A percentile compares a stretch with the other conserved stretches of the same genome.
phyloP scores from a whole-genome alignment of 2,329 filamentous ascomycete species.

The Fusarium lateritium region DNA sequence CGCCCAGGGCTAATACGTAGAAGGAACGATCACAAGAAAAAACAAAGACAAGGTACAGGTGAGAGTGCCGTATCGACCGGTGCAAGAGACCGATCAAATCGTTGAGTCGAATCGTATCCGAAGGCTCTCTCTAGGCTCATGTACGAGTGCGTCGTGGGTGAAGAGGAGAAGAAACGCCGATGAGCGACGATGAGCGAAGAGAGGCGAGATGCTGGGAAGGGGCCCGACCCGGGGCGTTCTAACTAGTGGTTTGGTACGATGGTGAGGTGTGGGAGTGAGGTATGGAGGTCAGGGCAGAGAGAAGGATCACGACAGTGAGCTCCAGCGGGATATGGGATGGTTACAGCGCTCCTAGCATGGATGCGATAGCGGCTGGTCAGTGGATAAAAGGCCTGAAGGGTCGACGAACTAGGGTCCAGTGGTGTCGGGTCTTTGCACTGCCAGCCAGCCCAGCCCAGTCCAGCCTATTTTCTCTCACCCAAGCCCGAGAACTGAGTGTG shows the following conservation, averaged over 20 bases:
- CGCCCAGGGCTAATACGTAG: conserved; percentile 42
- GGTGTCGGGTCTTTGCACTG: too few species aligned
- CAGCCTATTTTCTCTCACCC: conserved; percentile 16
- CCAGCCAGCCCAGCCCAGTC: not conserved
- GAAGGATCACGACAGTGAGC: not conserved
- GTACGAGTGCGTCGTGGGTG: conserved; percentile 26
- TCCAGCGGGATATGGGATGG: conserved; percentile 2
- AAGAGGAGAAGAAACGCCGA: conserved; percentile 41
- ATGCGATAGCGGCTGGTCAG: conserved; percentile 11
- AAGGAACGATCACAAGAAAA: conserved; percentile 33
- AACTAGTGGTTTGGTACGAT: conserved; percentile 36
- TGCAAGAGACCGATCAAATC: conserved; percentile 31
- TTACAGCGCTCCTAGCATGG: conserved; percentile 23
- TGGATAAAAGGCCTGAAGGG: conserved; percentile 15
- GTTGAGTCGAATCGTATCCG: conserved; percentile 38
- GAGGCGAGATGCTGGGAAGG: conserved; percentile 43
- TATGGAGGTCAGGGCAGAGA: conserved; percentile 21
- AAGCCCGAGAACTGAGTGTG: conserved; percentile 10
- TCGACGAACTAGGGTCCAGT: not conserved
- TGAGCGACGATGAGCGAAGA: conserved; percentile 40
- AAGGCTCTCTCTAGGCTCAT: conserved; percentile 24
- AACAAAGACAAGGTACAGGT: conserved; percentile 11
- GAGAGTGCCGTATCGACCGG: conserved; percentile 41
- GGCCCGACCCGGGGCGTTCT: conserved; percentile 34
- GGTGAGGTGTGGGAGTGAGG: conserved; percentile 36